A percentile compares a stretch with the other conserved stretches of the same genome.
Conservation (phyloP, 306 rosid species). For the Canavalia ensiformis region DNA sequence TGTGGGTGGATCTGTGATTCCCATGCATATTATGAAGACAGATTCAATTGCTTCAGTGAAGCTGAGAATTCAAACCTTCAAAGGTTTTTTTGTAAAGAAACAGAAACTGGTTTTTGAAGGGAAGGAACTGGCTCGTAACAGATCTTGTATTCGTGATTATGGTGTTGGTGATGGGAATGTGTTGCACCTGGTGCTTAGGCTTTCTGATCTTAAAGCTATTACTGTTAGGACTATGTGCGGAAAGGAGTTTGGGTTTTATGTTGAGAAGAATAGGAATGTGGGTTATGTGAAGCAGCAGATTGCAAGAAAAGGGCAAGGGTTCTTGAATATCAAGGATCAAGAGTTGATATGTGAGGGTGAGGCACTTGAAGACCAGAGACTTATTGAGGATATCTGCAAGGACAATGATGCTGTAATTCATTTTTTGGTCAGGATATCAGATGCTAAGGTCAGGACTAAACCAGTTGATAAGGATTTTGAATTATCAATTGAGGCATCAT, state of each 20-base stretch:
- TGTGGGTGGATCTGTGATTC: slow-evolving; percentile 71
- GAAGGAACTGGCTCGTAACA: slow-evolving; percentile 74
- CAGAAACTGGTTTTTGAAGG: slow-evolving; percentile 81
- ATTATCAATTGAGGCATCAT: slow-evolving; percentile 67
- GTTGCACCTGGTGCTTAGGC: slow-evolving; percentile 71
- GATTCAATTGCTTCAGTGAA: slow-evolving; percentile 84
- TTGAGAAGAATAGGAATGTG: slow-evolving; percentile 77
- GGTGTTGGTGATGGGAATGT: slow-evolving; percentile 78
- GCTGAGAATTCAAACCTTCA: slow-evolving; percentile 72
- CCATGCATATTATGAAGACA: slow-evolving; percentile 69
- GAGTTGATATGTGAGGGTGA: slow-evolving; percentile 74
- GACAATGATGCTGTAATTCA: slow-evolving; percentile 64
- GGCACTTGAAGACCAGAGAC: slow-evolving; percentile 82
- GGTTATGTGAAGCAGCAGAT: slow-evolving; percentile 78
- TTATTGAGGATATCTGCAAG: slow-evolving; percentile 71
- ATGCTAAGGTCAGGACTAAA: slow-evolving; percentile 69
- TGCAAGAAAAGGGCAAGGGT: slow-evolving; percentile 63
- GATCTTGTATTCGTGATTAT: slow-evolving; percentile 70
- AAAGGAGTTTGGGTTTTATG: slow-evolving; percentile 68
- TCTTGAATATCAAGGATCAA: slow-evolving; percentile 65
- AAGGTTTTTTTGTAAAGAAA: slow-evolving; percentile 72
- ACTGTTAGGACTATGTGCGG: slow-evolving; percentile 72
- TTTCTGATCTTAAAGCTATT: slow-evolving; percentile 74
- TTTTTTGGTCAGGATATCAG: slow-evolving; percentile 66
- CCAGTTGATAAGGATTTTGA: slow-evolving; percentile 69